Evolutionary conservation across 495 filamentous ascomycete species (phyloP).

Genomic region (Cladorrhinum samala): DNA sequence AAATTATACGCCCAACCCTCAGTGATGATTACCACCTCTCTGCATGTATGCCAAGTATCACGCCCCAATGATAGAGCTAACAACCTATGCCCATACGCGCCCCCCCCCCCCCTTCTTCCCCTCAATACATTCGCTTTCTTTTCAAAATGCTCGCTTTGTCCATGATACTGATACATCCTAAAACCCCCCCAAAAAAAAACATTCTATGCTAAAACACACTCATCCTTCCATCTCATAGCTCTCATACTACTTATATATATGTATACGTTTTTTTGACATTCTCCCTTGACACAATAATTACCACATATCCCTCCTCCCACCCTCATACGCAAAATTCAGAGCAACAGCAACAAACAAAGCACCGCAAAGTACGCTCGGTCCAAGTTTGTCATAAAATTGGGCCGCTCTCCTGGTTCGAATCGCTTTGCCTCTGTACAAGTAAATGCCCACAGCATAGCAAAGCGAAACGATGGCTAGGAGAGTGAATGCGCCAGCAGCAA

Average conservation of each 20-base stretch:
- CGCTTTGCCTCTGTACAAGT: conserved; percentile 78
- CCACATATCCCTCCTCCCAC: conserved; percentile 34
- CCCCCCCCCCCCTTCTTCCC: too few relatives aligned
- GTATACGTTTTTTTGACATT: background rate
- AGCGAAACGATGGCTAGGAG: conserved; percentile 68
- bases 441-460: conserved; percentile 72
- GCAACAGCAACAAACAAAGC: conserved; percentile 66
- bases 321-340: conserved; percentile 69
- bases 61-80: too few relatives aligned
- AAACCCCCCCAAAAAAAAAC: background rate
- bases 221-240: background rate
- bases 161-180: background rate
- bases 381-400: conserved; percentile 83
- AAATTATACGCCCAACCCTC: too few relatives aligned
- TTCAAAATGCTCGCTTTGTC: too few relatives aligned
- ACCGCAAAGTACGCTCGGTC: conserved; percentile 72
- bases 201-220: too few relatives aligned
- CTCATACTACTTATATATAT: background rate
- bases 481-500: conserved; percentile 72
- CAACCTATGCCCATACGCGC: too few relatives aligned
- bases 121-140: too few relatives aligned
- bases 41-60: too few relatives aligned
- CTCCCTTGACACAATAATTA: conserved; percentile 12
- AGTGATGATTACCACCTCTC: too few relatives aligned
- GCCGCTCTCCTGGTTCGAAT: conserved; percentile 77